Conservation (phyloP, 768 basidiomycete species). For the Neoboletus magnificus region DNA sequence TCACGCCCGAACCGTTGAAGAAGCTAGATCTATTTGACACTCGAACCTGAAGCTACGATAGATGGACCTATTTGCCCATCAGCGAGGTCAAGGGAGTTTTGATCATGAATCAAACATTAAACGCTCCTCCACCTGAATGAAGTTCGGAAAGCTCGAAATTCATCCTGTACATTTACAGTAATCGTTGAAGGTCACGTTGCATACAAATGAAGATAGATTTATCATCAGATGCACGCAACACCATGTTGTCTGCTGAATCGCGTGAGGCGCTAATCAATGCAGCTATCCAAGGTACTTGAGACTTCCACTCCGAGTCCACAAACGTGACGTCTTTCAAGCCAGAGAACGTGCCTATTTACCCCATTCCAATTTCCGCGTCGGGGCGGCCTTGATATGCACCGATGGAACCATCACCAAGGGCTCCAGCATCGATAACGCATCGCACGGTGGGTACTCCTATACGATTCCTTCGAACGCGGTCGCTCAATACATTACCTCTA, state of each 20-base stretch:
- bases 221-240: not conserved
- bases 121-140: no score
- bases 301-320: not conserved
- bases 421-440: constrained; percentile 90
- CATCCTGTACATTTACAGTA: not conserved
- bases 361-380: constrained; percentile 90
- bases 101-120: no score
- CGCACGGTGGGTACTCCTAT: constrained; percentile 61
- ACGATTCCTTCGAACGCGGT: not conserved
- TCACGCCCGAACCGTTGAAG: no score
- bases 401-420: constrained; percentile 77
- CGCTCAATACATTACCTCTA: not conserved
- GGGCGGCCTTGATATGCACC: constrained; percentile 72
- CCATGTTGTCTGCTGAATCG: constrained; percentile 36
- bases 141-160: no score
- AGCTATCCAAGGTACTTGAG: constrained; percentile 52
- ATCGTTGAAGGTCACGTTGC: not conserved
- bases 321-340: constrained; percentile 36
- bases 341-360: constrained; percentile 71
- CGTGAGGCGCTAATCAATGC: constrained; percentile 51
- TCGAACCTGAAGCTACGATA: no score
- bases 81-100: no score
- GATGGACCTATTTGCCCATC: no score
- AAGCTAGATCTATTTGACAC: no score
- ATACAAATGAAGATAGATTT: not conserved